Evolutionary conservation across 2,329 filamentous ascomycete species (phyloP), one percentile per base, ranked within the genome.

Genomic region (Hymenoscyphus albidus): DNA sequence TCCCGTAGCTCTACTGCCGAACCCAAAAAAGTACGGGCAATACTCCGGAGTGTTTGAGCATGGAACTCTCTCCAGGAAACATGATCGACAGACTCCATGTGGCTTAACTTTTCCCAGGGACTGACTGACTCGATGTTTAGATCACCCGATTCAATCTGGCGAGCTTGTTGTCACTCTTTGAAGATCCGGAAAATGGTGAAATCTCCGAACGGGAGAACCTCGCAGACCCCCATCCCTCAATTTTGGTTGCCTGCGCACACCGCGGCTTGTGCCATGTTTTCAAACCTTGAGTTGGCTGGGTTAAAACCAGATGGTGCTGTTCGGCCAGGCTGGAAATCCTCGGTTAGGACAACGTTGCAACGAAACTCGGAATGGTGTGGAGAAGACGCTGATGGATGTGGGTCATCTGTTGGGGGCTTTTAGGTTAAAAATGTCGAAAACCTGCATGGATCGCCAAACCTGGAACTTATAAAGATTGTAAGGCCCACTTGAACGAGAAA

Each of bases 311-410:
- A 22, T 27, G 48, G 18, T 27, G 22, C 48, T 22, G 48, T 54
- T 13, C 18, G 5, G 61, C 58, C 44, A 51, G 65, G 63, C 7
- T 59, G 63, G 38, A 60, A 48, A 39, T 58, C 58, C 40, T 70
- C 69, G 69, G 65, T 54, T 70, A 54, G 66, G 62, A 64, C 56
- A 64, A 63, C 61, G 65, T 67, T 65, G 64, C 59, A 66, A 58
- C 62, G 18, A 44, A 10, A 64, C 35, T 54, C 56, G 62, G 67
- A 69, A 65, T 55, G 59, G 68, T 65, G 65, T 69, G 72, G 72
- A 72, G 63, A 58, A 65, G 63, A 62, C 61, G 66, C 48, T 69
- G 58, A 68, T 71, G 71, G 71, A 71, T 65, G 69, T 67, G 39
- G 62, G 60, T 27, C 18, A 13, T 18, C 48, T n/a, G 48, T 54